A percentile compares a stretch with the other conserved stretches of the same genome.
Evolutionary conservation across 345 rosid genomes (phyloP).

Genomic region (Murraya paniculata): DNA sequence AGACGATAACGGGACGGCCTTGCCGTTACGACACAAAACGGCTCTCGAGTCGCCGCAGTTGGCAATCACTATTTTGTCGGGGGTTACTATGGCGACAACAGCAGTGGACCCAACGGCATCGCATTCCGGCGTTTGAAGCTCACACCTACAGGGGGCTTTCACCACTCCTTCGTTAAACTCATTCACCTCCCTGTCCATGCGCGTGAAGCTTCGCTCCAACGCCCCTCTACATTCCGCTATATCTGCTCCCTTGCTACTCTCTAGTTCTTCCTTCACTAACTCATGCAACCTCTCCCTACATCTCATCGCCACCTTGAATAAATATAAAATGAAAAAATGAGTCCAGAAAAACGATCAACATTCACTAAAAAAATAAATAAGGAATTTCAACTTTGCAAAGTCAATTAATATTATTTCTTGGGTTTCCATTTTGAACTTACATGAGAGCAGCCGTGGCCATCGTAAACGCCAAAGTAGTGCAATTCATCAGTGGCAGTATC

Average conservation of each 20-base stretch:
- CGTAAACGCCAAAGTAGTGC: conserved; percentile 77
- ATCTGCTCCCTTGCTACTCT: conserved; percentile 11
- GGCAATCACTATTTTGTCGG: conserved; percentile 63
- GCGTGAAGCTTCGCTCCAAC: conserved; percentile 61
- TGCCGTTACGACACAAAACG: conserved; percentile 76
- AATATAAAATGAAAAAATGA: not conserved
- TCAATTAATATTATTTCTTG: no score
- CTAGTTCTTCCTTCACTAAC: conserved; percentile 49
- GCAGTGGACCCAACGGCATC: conserved; percentile 94
- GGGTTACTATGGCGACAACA: conserved; percentile 67
- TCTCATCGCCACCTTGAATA: conserved; percentile 50
- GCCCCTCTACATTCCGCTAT: conserved; percentile 40
- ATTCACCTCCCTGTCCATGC: conserved; percentile 60
- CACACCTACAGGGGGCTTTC: conserved; percentile 53
- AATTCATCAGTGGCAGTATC: conserved; percentile 23
- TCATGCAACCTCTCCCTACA: conserved; percentile 68
- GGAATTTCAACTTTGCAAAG: not conserved
- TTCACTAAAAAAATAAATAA: no score
- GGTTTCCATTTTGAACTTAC: conserved; percentile 28
- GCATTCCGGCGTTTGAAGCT: conserved; percentile 63
- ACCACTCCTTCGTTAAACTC: conserved; percentile 20
- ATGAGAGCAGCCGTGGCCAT: conserved; percentile 81
- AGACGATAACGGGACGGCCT: conserved; percentile 62
- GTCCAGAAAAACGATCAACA: not conserved
- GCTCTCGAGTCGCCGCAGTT: conserved; percentile 97